These are phyloP conservation scores for Mycena pura DNA, from an alignment of 768 basidiomycete species.

Conservation along the genomic window DNA sequence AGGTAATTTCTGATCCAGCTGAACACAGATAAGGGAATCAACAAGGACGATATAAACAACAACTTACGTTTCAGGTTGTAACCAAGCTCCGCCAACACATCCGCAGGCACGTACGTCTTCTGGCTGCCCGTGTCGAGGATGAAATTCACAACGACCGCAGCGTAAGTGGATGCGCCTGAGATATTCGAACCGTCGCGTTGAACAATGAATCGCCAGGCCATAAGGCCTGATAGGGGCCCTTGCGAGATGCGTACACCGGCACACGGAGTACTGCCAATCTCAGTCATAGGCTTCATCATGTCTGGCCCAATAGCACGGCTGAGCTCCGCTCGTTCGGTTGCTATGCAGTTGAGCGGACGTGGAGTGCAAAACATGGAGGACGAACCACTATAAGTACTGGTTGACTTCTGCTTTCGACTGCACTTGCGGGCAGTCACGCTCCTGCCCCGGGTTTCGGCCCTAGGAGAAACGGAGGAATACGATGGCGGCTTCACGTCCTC, in stretches of 20 bases:
- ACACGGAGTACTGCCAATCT: constrained; percentile 32
- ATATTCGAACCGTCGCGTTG: constrained; percentile 3
- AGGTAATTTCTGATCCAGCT: constrained; percentile 29
- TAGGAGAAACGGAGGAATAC: neutral
- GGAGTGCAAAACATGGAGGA: no score
- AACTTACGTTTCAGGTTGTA: constrained; percentile 20
- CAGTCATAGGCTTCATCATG: constrained; percentile 26
- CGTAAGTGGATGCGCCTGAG: neutral
- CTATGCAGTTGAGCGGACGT: neutral
- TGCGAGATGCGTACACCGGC: constrained; percentile 34
- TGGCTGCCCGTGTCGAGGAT: constrained; percentile 34
- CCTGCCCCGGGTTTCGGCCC: constrained; percentile 15
- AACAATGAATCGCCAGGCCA: constrained; percentile 35
- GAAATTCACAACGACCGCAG: constrained; percentile 30
- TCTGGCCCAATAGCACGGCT: constrained; percentile 31
- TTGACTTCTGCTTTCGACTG: neutral
- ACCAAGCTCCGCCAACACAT: constrained; percentile 26
- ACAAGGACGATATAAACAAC: neutral
- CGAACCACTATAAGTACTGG: neutral
- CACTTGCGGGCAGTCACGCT: constrained; percentile 14
- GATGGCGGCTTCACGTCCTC: neutral
- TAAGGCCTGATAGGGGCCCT: constrained; percentile 30
- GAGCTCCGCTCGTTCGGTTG: constrained; percentile 27
- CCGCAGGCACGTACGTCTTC: constrained; percentile 26
- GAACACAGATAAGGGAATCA: neutral